A percentile compares a stretch with the other conserved stretches of the same genome.
These are phyloP conservation scores for Quercus gilva DNA, from an alignment of 306 rosid species.

Conservation along the genomic window DNA sequence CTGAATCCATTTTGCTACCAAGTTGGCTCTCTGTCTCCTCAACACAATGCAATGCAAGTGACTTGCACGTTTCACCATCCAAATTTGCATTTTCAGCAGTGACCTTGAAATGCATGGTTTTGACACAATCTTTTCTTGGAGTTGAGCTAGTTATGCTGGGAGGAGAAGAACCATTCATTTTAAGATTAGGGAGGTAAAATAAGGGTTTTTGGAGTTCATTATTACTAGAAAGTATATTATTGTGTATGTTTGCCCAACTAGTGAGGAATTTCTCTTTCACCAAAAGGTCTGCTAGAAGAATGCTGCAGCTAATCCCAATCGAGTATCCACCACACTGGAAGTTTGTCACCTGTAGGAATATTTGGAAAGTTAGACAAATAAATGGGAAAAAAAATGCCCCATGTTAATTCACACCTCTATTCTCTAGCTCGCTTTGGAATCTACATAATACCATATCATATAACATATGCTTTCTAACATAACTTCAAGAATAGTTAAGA, in stretches of 20 bases:
- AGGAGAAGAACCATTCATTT: slow-evolving; percentile 5
- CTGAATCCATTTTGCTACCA: slow-evolving; percentile 18
- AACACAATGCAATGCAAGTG: slow-evolving; percentile 42
- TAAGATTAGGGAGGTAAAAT: slow-evolving; percentile 22
- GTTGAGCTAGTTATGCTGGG: slow-evolving; percentile 13
- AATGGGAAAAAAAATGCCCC: not conserved
- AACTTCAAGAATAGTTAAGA: too few relatives aligned
- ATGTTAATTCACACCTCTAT: too few relatives aligned
- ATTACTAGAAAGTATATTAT: not conserved
- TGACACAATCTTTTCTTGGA: slow-evolving; percentile 19
- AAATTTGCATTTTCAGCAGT: not conserved
- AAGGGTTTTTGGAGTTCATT: slow-evolving; percentile 23
- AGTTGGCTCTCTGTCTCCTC: slow-evolving; percentile 35
- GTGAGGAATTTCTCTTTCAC: slow-evolving; percentile 39
- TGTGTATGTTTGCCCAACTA: slow-evolving; percentile 59
- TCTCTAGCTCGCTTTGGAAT: too few relatives aligned
- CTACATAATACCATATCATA: too few relatives aligned
- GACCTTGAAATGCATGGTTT: slow-evolving; percentile 37
- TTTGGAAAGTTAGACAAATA: too few relatives aligned
- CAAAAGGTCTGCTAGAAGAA: slow-evolving; percentile 47
- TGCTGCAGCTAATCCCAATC: slow-evolving; percentile 62
- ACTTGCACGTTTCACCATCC: not conserved
- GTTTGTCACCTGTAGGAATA: slow-evolving; percentile 41
- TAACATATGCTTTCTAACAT: too few relatives aligned
- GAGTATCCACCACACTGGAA: slow-evolving; percentile 61